Conservation (phyloP, 139 green algal species). For the Mesotaenium endlicherianum region DNA sequence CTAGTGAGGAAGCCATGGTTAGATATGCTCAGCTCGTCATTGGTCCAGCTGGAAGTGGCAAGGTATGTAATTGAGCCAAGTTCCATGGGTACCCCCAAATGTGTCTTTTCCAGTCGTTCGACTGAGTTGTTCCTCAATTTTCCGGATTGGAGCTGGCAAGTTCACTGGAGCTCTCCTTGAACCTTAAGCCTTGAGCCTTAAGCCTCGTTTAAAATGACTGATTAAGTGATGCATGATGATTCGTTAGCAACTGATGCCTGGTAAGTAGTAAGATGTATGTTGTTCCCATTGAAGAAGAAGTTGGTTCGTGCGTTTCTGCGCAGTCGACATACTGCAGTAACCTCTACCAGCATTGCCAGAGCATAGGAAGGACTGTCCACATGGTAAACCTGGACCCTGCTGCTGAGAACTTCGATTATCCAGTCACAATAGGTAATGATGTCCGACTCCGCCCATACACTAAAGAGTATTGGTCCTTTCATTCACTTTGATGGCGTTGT, state of each 20-base stretch:
- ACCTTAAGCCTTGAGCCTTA: background rate
- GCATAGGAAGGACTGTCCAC: slow-evolving; percentile 74
- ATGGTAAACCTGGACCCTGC: slow-evolving; percentile 96
- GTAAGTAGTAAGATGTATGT: too few relatives aligned
- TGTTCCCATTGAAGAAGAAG: background rate
- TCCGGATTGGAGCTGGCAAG: too few relatives aligned
- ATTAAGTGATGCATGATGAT: too few relatives aligned
- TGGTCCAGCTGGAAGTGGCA: slow-evolving; percentile 91
- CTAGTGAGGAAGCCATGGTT: slow-evolving; percentile 27
- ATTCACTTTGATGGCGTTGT: too few relatives aligned
- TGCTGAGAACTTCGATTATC: slow-evolving; percentile 90
- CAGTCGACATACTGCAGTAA: slow-evolving; percentile 95
- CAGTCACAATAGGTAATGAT: slow-evolving; percentile 66
- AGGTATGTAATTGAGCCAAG: too few relatives aligned
- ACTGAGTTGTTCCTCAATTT: too few relatives aligned
- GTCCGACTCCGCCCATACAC: too few relatives aligned
- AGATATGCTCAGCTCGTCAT: slow-evolving; percentile 93
- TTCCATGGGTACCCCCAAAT: too few relatives aligned
- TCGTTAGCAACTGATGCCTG: too few relatives aligned
- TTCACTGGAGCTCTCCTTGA: background rate
- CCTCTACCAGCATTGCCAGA: slow-evolving; percentile 87
- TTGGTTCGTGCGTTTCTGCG: background rate
- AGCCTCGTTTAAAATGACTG: too few relatives aligned
- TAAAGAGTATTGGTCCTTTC: too few relatives aligned
- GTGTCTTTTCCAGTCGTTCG: too few relatives aligned